Percentiles rank a stretch among this genome's conserved stretches.
Conservation (phyloP, 352 stramenopile genomes). For the Peronosclerospora sorghi region DNA sequence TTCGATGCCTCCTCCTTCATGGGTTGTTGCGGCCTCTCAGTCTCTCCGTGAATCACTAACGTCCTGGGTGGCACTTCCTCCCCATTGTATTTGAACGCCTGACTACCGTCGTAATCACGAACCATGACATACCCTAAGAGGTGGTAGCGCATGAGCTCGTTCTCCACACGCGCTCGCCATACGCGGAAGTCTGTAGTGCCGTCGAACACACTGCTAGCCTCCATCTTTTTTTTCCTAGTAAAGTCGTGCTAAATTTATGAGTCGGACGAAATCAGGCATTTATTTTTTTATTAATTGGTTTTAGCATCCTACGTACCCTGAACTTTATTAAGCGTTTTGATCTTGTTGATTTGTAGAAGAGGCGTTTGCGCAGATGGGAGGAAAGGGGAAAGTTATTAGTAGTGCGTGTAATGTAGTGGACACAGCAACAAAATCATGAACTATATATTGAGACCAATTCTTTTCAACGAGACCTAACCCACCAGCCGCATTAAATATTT, state of each 20-base stretch:
- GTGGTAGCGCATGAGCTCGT: conserved; percentile 42
- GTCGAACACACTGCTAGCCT: conserved; percentile 23
- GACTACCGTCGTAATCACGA: conserved; percentile 32
- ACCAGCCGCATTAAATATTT: too few species aligned
- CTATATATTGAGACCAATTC: too few species aligned
- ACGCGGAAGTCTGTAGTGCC: conserved; percentile 33
- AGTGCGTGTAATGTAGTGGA: too few species aligned
- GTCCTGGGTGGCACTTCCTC: conserved; percentile 29
- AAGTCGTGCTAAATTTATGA: not conserved
- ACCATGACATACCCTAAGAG: conserved; percentile 37
- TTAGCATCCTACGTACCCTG: too few species aligned
- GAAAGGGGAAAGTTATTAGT: too few species aligned
- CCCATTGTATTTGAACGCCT: conserved; percentile 30
- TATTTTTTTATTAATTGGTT: too few species aligned
- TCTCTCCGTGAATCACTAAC: conserved; percentile 13
- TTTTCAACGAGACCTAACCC: too few species aligned
- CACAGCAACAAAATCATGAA: too few species aligned
- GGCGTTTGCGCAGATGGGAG: too few species aligned
- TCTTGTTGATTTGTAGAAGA: too few species aligned
- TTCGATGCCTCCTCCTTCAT: conserved; percentile 16
- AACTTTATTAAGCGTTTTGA: too few species aligned
- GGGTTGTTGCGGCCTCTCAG: conserved; percentile 3
- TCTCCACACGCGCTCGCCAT: conserved; percentile 35
- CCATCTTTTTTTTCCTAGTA: conserved; percentile 6
- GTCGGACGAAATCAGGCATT: too few species aligned